Evolutionary conservation across 805 yeast species (phyloP), one percentile per base, ranked within the genome.

Genomic region (Saccharomyces paradoxus): DNA sequence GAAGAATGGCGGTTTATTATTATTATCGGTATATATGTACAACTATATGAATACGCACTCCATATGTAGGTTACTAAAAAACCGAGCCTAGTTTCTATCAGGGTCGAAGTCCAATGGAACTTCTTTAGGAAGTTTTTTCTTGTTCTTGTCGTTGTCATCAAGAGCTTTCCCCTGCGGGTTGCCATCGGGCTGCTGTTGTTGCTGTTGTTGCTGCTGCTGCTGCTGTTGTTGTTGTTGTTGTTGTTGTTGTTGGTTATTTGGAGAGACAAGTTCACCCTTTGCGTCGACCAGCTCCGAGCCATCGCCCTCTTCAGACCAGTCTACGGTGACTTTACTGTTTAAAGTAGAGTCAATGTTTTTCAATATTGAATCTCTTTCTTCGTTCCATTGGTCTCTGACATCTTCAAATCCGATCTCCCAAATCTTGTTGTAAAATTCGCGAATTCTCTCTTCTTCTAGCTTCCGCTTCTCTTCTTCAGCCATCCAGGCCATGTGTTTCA

Each of bases 401-500:
- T 86, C 89, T 60, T 82, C 85, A 65, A 87, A 91, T 1, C 94
- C 96, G 53, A 79, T 76, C 60, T 79, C 81, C 89, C 92, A 90
- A 24, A 84, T 81, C 63, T 79, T 81, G 59, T 84, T 80, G 71
- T 84, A 87, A 32, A 83, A 81, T 60, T 80, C 82, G 69, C 79
- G 81, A 55, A 83, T 74, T 68, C 80, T 81, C 49, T 80, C 81
- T 63, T 83, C 84, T 65, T 83, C 87, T 57, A 77, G 73, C 61
- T 77, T 79, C 60, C 89, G 77, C 29, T 79, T 75, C 66, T 87
- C 94, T 70, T 86, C 92, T 65, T 83, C 79, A 0, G 90, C 92
- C 87, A 87, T 81, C 91, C 91, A 86, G 64, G 85, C 91, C 91
- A 87, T 86, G 63, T 85, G 87, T 68, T 81, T 80, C 70, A 91